Conservation (phyloP, 768 basidiomycete genomes). For the Ramaria sp. region DNA sequence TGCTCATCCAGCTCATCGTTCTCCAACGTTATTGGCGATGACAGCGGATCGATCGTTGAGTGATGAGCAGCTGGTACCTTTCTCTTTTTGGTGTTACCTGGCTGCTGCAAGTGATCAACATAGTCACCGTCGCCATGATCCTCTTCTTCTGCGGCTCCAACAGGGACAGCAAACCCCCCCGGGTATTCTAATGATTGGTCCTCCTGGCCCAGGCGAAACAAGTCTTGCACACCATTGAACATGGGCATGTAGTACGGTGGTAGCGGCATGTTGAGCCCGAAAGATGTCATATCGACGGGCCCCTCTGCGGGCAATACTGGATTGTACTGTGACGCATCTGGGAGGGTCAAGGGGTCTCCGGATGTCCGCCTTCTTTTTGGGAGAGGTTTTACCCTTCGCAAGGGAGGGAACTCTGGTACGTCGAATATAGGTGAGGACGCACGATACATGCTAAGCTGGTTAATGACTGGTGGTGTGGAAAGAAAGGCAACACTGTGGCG, state of each 20-base stretch:
- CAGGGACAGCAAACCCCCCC: background rate
- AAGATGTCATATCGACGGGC: background rate
- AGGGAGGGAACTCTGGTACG: slow-evolving; percentile 48
- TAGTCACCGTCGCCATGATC: slow-evolving; percentile 52
- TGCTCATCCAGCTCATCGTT: slow-evolving; percentile 30
- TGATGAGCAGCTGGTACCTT: slow-evolving; percentile 47
- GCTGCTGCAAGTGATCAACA: slow-evolving; percentile 60
- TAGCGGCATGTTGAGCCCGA: slow-evolving; percentile 38
- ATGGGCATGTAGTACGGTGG: slow-evolving; percentile 57
- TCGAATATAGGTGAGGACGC: slow-evolving; percentile 50
- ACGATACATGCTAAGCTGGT: slow-evolving; percentile 6
- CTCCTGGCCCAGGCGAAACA: slow-evolving; percentile 20
- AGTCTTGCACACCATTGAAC: slow-evolving; percentile 36
- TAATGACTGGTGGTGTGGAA: background rate
- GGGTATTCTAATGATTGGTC: slow-evolving; percentile 1
- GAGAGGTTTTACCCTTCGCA: slow-evolving; percentile 64
- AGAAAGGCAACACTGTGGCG: background rate
- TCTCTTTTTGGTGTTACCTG: slow-evolving; percentile 79
- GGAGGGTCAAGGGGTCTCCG: background rate
- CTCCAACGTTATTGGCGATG: slow-evolving; percentile 6
- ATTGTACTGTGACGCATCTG: background rate
- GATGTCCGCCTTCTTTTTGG: slow-evolving; percentile 64
- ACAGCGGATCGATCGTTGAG: slow-evolving; percentile 21
- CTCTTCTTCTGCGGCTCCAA: slow-evolving; percentile 30
- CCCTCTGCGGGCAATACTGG: background rate